Evolutionary conservation across 1,284 basidiomycete species (phyloP), one percentile per base, ranked within the genome.

Genomic region (Cryptococcus maquisensis): DNA sequence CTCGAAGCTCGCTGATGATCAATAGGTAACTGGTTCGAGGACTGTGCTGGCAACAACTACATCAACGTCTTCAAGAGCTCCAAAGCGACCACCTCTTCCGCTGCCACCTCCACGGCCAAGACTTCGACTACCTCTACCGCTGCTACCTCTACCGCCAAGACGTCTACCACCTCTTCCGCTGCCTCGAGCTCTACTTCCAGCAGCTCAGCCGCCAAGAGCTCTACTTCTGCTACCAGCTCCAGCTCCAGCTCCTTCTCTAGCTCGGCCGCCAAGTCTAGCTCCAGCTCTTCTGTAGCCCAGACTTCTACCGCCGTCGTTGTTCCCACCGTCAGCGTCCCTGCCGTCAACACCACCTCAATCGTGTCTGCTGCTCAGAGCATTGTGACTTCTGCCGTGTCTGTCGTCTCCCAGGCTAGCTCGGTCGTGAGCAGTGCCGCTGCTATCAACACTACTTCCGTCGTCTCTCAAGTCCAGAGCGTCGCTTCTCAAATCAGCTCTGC

Each of bases 31-130:
- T 18, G 43, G 12, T 54, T 56, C 48, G 57, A 66, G 49, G 65
- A 63, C 47, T 68, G 66, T 52, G 64, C 64, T 51, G 63, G 64
- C 16, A 43, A 49, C n/a, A 39, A 52, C 26, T 62, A 56, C 32
- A 43, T 82, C 58, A 80, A 79, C 32, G 64, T 80, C 13, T 78
- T 81, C 46, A 44, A 44, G 42, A 21, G n/a, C 18, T 40, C 21
- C 39, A 47, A n/a, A n/a, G n/a, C 46, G 9, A 21, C 49, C 24
- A 32, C 44, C 16, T 28, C 18, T 18, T 28, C 51, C 10, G 32
- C 47, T 8, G 41, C 55, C 15, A 38, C 51, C 20, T 28, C 50
- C 20, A 32, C 54, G 12, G 45, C 50, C 10, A 32, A 40, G 4
- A 35, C 24, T 18, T n/a, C 47, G 16, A 37, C 52, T 40, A 48